These are phyloP conservation scores for Nakazawaea wickerhamii DNA, from an alignment of 805 yeast genomes.

Conservation along the genomic window DNA sequence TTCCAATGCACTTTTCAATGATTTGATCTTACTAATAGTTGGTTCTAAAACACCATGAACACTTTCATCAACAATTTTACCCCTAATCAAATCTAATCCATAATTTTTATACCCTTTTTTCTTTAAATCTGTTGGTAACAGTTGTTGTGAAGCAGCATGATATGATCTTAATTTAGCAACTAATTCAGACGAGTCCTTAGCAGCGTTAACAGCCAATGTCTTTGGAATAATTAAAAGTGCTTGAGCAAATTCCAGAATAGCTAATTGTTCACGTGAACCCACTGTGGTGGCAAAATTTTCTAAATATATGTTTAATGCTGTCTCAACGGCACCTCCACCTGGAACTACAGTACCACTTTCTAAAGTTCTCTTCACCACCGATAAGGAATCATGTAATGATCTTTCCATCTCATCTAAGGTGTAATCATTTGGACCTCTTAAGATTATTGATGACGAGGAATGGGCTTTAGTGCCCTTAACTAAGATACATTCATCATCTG, in stretches of 20 bases:
- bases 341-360: conserved; percentile 95
- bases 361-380: conserved; percentile 92
- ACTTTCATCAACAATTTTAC: conserved; percentile 85
- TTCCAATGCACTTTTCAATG: conserved; percentile 92
- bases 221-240: conserved; percentile 91
- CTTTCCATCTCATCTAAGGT: conserved; percentile 98
- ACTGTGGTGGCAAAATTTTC: conserved; percentile 98
- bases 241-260: conserved; percentile 94
- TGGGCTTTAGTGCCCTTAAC: conserved; percentile 87
- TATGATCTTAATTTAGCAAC: conserved; percentile 94
- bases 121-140: conserved; percentile 76
- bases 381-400: conserved; percentile 88
- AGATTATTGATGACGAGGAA: conserved; percentile 83
- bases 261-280: conserved; percentile 95
- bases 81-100: conserved; percentile 87
- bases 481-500: conserved; percentile 95
- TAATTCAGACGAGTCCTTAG: conserved; percentile 91
- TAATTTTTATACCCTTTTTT: conserved; percentile 83
- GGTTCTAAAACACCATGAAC: conserved; percentile 92
- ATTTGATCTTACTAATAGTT: conserved; percentile 84
- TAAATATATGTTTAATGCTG: conserved; percentile 88
- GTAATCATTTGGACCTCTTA: conserved; percentile 95
- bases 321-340: conserved; percentile 99
- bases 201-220: conserved; percentile 95
- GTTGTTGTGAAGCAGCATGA: conserved; percentile 91